Evolutionary conservation across 148 eudicot species (phyloP).

Genomic region (Camellia granthamiana): DNA sequence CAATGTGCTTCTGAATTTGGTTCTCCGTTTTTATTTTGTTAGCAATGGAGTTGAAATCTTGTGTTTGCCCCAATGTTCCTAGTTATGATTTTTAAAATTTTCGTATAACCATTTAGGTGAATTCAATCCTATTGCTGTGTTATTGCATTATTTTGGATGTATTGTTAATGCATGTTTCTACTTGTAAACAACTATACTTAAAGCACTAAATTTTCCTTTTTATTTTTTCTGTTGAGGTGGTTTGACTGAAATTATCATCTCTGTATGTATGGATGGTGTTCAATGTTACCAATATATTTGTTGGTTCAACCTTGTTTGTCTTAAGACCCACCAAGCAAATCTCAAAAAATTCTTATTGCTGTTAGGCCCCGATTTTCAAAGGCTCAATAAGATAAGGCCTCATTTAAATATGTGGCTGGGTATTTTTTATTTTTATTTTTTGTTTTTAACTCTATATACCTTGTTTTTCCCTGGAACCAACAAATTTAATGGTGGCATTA

Average conservation of each 20-base stretch:
- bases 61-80: conserved; percentile 1
- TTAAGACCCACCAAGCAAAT: no score
- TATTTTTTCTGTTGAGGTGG: background rate
- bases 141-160: background rate
- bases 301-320: no score
- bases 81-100: background rate
- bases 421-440: no score
- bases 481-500: no score
- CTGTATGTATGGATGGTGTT: no score
- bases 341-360: no score
- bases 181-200: background rate
- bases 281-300: no score
- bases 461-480: no score
- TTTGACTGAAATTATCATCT: background rate
- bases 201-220: background rate
- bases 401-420: no score
- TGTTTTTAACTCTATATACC: no score
- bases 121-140: background rate
- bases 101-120: background rate
- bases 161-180: background rate
- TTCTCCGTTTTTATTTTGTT: background rate
- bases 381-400: no score
- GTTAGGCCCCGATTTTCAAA: no score
- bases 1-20: background rate
- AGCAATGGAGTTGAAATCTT: conserved; percentile 1